phyloP scores from a whole-genome alignment of 257 asterid genomes.

The Lavandula angustifolia region DNA sequence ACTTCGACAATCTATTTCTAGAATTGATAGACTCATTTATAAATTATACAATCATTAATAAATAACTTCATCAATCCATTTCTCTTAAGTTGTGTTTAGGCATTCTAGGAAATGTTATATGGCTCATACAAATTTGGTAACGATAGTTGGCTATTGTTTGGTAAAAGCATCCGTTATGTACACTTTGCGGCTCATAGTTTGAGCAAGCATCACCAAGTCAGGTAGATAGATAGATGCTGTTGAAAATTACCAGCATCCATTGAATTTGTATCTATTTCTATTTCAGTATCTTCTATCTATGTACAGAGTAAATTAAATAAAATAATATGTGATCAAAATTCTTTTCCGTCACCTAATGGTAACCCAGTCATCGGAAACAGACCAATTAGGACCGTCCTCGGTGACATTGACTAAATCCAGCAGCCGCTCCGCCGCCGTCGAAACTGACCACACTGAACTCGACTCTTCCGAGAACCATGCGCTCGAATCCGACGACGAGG shows the following conservation, averaged over 20 bases:
- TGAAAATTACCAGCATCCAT: slow-evolving; percentile 11
- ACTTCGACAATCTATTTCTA: too few relatives aligned
- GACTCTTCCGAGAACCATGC: slow-evolving; percentile 4
- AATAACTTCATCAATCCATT: too few relatives aligned
- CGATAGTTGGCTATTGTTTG: too few relatives aligned
- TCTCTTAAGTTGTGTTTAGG: too few relatives aligned
- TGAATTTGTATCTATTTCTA: slow-evolving; percentile 2
- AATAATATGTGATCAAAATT: slow-evolving; percentile 5
- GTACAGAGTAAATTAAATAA: too few relatives aligned
- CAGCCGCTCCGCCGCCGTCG: slow-evolving; percentile 53
- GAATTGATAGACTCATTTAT: too few relatives aligned
- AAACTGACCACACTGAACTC: slow-evolving; percentile 29
- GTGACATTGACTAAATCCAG: slow-evolving; percentile 30
- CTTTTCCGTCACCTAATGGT: slow-evolving; percentile 53
- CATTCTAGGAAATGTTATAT: too few relatives aligned
- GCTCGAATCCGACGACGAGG: slow-evolving; percentile 36
- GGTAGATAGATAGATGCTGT: not conserved
- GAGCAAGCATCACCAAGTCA: slow-evolving; percentile 25
- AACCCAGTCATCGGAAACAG: slow-evolving; percentile 65
- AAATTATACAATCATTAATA: too few relatives aligned
- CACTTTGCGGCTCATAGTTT: slow-evolving; percentile 27
- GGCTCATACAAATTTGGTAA: too few relatives aligned
- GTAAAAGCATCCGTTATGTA: slow-evolving; percentile 30
- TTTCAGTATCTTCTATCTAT: not conserved
- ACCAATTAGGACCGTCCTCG: slow-evolving; percentile 47